These are phyloP conservation scores for Boletus reticuloceps DNA, from an alignment of 768 basidiomycete species.

Conservation along the genomic window DNA sequence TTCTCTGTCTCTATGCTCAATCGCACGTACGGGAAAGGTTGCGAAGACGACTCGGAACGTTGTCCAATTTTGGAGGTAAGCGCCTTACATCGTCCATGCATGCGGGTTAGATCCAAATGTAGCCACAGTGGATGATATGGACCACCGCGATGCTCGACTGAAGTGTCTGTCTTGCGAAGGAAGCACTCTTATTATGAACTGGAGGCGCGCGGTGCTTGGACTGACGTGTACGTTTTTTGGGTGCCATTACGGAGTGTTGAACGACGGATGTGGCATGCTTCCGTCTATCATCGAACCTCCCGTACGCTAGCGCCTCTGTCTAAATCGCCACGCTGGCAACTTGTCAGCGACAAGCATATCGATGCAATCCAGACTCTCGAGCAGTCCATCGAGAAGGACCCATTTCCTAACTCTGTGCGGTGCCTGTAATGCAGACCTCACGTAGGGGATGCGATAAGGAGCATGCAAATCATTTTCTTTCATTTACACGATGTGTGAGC, in stretches of 20 bases:
- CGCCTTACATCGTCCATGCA: slow-evolving; percentile 6
- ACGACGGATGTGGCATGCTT: slow-evolving; percentile 8
- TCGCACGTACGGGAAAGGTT: not conserved
- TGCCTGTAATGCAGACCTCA: not conserved
- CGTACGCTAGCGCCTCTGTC: not conserved
- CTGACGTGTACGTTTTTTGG: no score
- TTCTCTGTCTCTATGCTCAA: not conserved
- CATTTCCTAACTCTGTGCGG: not conserved
- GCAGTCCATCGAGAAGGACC: not conserved
- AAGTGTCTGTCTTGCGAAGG: slow-evolving; percentile 5
- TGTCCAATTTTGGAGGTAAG: slow-evolving; percentile 6
- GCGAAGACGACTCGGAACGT: not conserved
- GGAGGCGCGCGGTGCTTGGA: slow-evolving; percentile 14
- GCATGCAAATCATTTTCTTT: accelerated
- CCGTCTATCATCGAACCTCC: not conserved
- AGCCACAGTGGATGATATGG: slow-evolving; percentile 9
- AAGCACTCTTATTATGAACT: slow-evolving; percentile 1
- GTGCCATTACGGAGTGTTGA: not conserved
- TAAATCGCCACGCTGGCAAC: slow-evolving; percentile 7
- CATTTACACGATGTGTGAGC: not conserved
- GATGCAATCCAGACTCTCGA: slow-evolving; percentile 6
- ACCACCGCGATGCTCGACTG: slow-evolving; percentile 11
- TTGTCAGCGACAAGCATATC: slow-evolving; percentile 4
- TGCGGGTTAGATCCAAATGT: slow-evolving; percentile 12
- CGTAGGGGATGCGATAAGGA: not conserved